Base-by-base conservation (phyloP, 2,329 filamentous ascomycete species). In the Basipetospora sp. region DNA sequence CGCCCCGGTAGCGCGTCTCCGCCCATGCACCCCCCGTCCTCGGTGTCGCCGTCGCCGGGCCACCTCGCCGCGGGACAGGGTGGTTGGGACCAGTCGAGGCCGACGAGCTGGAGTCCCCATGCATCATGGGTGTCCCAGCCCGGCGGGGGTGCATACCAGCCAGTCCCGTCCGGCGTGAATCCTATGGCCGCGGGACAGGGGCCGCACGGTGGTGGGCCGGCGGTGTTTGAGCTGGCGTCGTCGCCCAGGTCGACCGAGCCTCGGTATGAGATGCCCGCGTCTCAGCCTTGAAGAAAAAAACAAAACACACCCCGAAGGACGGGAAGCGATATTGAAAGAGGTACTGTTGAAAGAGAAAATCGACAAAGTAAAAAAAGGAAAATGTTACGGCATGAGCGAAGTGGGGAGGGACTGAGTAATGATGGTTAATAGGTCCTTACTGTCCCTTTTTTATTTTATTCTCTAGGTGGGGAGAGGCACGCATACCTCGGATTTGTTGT, bases 201-300 rank as follows among this genome's bases (percentile, higher is more conserved):
- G 30, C 13, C 10, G 5, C 17, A 10, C 17, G 10, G 5, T 4
- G 17, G 9, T 2, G 31, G 31, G 31, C 11, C 10, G 10, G 31
- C n/a, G 16, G 36, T 38, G 13, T 38, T 17, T 15, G 36, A 38
- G 29, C 36, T 38, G 8, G 36, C 36, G 20, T 30, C 36, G 36
- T 18, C 30, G 18, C 18, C 31, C 16, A 32, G 29, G 36, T 15
- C 26, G 14, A 16, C 4, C 10, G 30, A 10, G n/a, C 29, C 8
- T 28, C 35, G 15, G 36, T 26, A 14, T n/a, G 36, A 38, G 29
- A 32, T 38, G 36, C 29, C 29, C 4, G 36, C 29, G 11, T 38
- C 36, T 17, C 29, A 38, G 8, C 36, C 19, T 11, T 38, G 20
- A 26, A 11, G 3, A 18, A 20, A 20, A 20, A 33, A 20, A 20